Base-by-base conservation (phyloP, 192 early-diverging fungal genomes). In the Rhizophagus prolifer region DNA sequence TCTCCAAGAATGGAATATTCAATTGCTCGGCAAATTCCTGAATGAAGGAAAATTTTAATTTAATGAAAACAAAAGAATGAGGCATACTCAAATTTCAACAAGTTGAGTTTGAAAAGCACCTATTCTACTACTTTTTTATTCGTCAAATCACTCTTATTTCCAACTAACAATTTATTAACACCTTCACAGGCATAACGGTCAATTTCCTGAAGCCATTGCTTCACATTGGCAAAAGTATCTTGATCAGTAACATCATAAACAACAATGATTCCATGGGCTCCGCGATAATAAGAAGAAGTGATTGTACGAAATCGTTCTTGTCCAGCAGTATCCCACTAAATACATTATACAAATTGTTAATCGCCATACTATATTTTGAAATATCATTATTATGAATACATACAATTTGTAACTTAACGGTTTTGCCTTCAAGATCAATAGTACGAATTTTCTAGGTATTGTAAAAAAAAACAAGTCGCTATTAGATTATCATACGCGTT, bases 231-330 rank as follows among this genome's bases (percentile, higher is more conserved):
- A 81, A 97, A 99, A 44, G 96, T 94, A 63, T 98, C 95, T 81
- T 90, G 89, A 81, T 98, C 96, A 9, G 96, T 98, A 44, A 98
- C 95, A 84, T 99, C 97, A 82, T 99, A 99, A 36, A 99, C 97
- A 47, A 99, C 96, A 81, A 99, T 98, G 78, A 98, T 97, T 25
- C 97, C 97, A 86, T 98, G 96, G 14, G 97, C 97, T 19, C 96
- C 96, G 63, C 96, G 91, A 85, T 98, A 99, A 89, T 99, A 99
- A 28, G 92, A 92, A 12, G 96, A 98, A 59, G 96, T 98, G 81
- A 99, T 98, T 74, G 97, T 98, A 63, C 97, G 94, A 94, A 99
- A 99, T 67, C 97, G 91, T 82, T 99, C 97, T 86, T 98, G 97
- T 54, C 97, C 97, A 46, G 97, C 96, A 44, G 96, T 98, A 84